Evolutionary conservation across 2,329 filamentous ascomycete species (phyloP).

Genomic region (Lasiodiplodia citricola): DNA sequence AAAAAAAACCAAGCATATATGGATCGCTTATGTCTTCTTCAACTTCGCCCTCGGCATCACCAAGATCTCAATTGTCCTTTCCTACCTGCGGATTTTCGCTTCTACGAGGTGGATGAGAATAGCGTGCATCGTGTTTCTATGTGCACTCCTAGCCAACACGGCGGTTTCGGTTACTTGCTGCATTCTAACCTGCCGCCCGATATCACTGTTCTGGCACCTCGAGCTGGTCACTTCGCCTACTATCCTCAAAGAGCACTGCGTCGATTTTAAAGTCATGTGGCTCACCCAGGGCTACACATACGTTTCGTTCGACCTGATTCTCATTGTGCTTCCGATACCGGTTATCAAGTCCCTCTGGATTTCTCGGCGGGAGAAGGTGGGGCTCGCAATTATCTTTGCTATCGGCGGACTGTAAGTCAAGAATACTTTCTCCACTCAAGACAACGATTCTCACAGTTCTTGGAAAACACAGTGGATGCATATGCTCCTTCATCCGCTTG

Average conservation of each 20-base stretch:
- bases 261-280: constrained; percentile 38
- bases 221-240: background rate
- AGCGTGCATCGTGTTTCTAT: constrained; percentile 56
- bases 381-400: constrained; percentile 41
- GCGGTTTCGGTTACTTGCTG: background rate
- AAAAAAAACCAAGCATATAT: background rate
- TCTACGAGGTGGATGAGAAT: constrained; percentile 53
- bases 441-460: too few relatives aligned
- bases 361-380: constrained; percentile 34
- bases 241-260: constrained; percentile 25
- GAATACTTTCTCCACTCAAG: too few relatives aligned
- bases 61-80: constrained; percentile 58
- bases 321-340: constrained; percentile 40
- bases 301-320: constrained; percentile 40
- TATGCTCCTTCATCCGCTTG: constrained; percentile 41
- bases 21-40: constrained; percentile 34
- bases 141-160: constrained; percentile 39
- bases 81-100: constrained; percentile 62
- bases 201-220: background rate
- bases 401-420: constrained; percentile 37
- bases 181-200: background rate
- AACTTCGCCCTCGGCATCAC: constrained; percentile 63
- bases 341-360: constrained; percentile 38
- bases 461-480: constrained; percentile 33
- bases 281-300: constrained; percentile 40